Evolutionary conservation across 1,139 yeast species (phyloP).

Genomic region (Pichia terricola): DNA sequence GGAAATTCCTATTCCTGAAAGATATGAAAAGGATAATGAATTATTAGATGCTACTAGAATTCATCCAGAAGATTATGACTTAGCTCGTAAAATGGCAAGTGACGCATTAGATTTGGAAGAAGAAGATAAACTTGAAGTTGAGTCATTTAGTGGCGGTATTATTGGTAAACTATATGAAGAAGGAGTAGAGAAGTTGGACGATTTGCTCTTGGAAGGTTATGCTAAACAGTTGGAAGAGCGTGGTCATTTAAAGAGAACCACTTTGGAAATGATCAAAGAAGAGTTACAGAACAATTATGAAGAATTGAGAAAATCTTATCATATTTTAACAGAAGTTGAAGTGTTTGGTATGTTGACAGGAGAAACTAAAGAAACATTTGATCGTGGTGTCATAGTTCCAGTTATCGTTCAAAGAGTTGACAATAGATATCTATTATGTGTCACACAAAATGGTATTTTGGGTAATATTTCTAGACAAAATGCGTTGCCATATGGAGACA

Average conservation of each 20-base stretch:
- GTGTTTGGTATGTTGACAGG: constrained; percentile 88
- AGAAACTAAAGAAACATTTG: constrained; percentile 62
- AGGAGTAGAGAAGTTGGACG: constrained; percentile 79
- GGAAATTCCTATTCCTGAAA: constrained; percentile 64
- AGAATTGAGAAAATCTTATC: constrained; percentile 72
- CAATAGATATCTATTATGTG: constrained; percentile 43
- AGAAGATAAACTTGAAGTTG: constrained; percentile 75
- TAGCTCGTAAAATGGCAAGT: constrained; percentile 95
- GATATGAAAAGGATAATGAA: constrained; percentile 54
- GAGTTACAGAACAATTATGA: constrained; percentile 83
- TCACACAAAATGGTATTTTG: constrained; percentile 67
- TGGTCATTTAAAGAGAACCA: constrained; percentile 70
- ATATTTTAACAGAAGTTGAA: constrained; percentile 55
- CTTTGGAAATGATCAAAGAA: constrained; percentile 77
- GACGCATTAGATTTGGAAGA: constrained; percentile 96
- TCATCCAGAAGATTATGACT: constrained; percentile 94
- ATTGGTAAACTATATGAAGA: constrained; percentile 74
- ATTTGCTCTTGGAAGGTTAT: constrained; percentile 80
- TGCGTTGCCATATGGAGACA: constrained; percentile 39
- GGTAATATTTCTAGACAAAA: constrained; percentile 62
- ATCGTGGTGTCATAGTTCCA: constrained; percentile 68
- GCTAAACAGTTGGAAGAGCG: constrained; percentile 87
- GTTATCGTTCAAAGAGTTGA: constrained; percentile 56
- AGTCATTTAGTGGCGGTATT: constrained; percentile 64
- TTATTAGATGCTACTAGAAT: constrained; percentile 89